Conservation (phyloP, 192 early-diverging fungal genomes). For the Paraglomus occultum region DNA sequence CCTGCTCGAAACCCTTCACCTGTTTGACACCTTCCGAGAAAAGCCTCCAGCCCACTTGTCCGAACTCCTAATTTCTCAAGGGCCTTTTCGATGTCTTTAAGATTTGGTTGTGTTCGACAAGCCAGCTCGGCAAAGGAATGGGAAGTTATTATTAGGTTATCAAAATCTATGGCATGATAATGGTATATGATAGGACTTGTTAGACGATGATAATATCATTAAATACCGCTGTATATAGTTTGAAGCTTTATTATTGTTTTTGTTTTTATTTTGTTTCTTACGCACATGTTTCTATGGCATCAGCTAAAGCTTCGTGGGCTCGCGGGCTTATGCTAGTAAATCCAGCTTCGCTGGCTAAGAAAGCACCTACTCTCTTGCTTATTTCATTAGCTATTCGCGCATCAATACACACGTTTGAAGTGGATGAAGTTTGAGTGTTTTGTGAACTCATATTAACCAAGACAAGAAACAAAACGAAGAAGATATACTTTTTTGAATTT, state of each 20-base stretch:
- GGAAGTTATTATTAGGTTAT: constrained; percentile 23
- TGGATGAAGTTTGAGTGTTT: too few relatives aligned
- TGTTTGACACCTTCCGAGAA: constrained; percentile 36
- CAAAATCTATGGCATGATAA: neutral
- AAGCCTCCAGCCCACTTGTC: constrained; percentile 36
- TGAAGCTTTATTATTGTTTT: too few relatives aligned
- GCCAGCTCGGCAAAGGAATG: constrained; percentile 53
- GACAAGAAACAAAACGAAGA: too few relatives aligned
- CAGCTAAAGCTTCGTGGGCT: constrained; percentile 13
- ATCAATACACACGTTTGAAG: neutral
- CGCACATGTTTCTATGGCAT: neutral
- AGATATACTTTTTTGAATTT: too few relatives aligned
- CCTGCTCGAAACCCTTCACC: constrained; percentile 15
- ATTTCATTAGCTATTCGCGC: constrained; percentile 12
- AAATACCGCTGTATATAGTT: too few relatives aligned
- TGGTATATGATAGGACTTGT: neutral
- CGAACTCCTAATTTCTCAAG: constrained; percentile 42
- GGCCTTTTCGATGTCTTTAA: constrained; percentile 49
- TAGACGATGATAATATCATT: neutral
- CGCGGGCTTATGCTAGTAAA: constrained; percentile 8
- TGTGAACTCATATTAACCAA: too few relatives aligned
- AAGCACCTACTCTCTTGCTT: constrained; percentile 6
- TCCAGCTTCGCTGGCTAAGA: constrained; percentile 18
- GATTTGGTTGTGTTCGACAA: constrained; percentile 47
- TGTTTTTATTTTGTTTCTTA: neutral